Percentiles rank a stretch among this genome's conserved stretches.
Evolutionary conservation across 164 flowering plant species (phyloP).

Genomic region (Amborella trichopoda): DNA sequence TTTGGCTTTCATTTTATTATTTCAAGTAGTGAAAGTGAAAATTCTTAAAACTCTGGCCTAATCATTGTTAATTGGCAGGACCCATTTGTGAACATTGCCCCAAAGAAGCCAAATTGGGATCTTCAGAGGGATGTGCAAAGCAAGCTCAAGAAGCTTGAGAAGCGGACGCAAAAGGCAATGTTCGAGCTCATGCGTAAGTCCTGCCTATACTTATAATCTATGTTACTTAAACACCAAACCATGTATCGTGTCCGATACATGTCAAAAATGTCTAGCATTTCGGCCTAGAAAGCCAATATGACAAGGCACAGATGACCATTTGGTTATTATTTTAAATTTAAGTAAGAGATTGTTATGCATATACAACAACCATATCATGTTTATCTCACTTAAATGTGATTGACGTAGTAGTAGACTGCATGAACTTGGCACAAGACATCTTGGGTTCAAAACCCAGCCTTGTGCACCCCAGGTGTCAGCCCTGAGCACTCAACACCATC

Average conservation of each 20-base stretch:
- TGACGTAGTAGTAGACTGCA: no score
- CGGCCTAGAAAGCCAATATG: not conserved
- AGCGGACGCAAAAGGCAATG: conserved; percentile 79
- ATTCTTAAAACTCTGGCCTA: no score
- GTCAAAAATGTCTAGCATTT: not conserved
- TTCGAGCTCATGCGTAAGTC: conserved; percentile 56
- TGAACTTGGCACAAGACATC: no score
- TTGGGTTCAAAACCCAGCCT: no score
- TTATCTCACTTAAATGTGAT: no score
- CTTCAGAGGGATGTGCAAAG: conserved; percentile 85
- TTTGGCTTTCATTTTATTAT: no score
- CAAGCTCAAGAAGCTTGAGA: conserved; percentile 88
- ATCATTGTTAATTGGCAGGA: no score
- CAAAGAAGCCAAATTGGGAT: conserved; percentile 99
- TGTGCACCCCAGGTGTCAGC: no score
- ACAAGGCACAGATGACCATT: not conserved
- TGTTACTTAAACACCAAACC: not conserved
- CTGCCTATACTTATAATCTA: not conserved
- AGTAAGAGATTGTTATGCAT: not conserved
- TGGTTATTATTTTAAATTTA: not conserved
- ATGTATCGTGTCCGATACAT: not conserved
- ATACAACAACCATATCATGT: no score
- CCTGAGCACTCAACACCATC: no score
- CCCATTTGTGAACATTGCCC: conserved; percentile 90
- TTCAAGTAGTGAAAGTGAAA: no score